Percentiles rank a stretch among this genome's conserved stretches.
Conservation (phyloP, 1,284 basidiomycete genomes). For the Pseudozyma hubeiensis region DNA sequence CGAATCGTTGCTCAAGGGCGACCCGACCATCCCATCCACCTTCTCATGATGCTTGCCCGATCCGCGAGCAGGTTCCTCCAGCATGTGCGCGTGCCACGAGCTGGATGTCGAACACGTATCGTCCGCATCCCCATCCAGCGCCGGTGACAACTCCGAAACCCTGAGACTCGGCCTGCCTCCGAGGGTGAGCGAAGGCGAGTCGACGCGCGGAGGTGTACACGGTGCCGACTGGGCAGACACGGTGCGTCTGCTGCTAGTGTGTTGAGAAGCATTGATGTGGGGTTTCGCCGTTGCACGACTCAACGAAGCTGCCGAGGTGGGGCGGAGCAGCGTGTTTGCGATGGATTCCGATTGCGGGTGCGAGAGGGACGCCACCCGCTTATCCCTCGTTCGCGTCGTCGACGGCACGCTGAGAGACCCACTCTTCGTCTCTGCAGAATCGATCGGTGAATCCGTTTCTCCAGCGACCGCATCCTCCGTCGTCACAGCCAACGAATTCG, state of each 20-base stretch:
- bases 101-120: slow-evolving; percentile 29
- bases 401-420: slow-evolving; percentile 26
- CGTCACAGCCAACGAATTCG: slow-evolving; percentile 24
- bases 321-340: slow-evolving; percentile 6
- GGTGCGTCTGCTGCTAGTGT: background rate
- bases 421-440: background rate
- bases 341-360: slow-evolving; percentile 11
- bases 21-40: background rate
- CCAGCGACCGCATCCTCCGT: slow-evolving; percentile 21
- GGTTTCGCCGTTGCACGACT: slow-evolving; percentile 5
- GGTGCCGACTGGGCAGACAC: slow-evolving; percentile 45
- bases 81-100: slow-evolving; percentile 55
- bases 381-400: slow-evolving; percentile 33
- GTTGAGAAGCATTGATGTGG: slow-evolving; percentile 1
- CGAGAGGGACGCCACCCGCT: slow-evolving; percentile 46
- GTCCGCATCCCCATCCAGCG: slow-evolving; percentile 12
- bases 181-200: slow-evolving; percentile 13
- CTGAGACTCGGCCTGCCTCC: slow-evolving; percentile 2
- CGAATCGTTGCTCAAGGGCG: slow-evolving; percentile 19
- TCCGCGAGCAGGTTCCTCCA: slow-evolving; percentile 16
- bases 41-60: slow-evolving; percentile 6
- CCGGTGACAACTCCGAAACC: slow-evolving; percentile 1
- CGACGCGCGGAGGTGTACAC: slow-evolving; percentile 42
- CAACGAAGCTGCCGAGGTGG: slow-evolving; percentile 24
- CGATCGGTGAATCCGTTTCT: slow-evolving; percentile 7